A percentile compares a stretch with the other conserved stretches of the same genome.
phyloP scores from a whole-genome alignment of 129 eudicot genomes.

The Cynara cardunculus region DNA sequence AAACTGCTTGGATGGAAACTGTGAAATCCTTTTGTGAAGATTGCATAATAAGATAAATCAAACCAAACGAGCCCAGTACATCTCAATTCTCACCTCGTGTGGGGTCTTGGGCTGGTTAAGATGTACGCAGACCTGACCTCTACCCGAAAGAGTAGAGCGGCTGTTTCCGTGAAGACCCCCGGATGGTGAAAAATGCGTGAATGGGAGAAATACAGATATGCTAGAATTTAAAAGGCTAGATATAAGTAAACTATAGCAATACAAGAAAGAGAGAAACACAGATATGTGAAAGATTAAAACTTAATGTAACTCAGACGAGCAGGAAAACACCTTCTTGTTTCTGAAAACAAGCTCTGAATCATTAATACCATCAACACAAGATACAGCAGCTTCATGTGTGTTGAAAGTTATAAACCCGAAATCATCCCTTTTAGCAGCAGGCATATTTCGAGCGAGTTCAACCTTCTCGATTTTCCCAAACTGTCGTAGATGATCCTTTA shows the following conservation, averaged over 20 bases:
- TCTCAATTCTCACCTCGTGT: too few species aligned
- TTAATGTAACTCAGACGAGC: neutral
- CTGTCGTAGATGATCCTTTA: conserved; percentile 38
- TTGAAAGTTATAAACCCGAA: conserved; percentile 44
- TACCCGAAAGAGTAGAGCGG: too few species aligned
- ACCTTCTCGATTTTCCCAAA: conserved; percentile 49
- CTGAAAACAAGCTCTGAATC: conserved; percentile 46
- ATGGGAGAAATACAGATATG: too few species aligned
- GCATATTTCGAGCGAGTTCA: conserved; percentile 46
- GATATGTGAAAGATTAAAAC: neutral
- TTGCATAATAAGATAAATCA: too few species aligned
- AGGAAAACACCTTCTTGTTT: conserved; percentile 34
- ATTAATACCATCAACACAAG: conserved; percentile 45
- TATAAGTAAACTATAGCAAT: too few species aligned
- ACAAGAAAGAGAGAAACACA: too few species aligned
- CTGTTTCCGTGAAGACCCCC: too few species aligned
- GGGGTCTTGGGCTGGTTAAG: too few species aligned
- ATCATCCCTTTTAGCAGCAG: conserved; percentile 50
- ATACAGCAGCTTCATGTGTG: conserved; percentile 43
- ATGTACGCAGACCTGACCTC: too few species aligned
- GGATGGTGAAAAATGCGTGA: too few species aligned
- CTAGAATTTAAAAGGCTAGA: too few species aligned
- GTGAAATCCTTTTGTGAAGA: neutral
- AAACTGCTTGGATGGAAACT: neutral
- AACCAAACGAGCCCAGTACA: too few species aligned